A percentile compares a stretch with the other conserved stretches of the same genome.
Evolutionary conservation across 1,284 basidiomycete genomes (phyloP).

Genomic region (Chalciporus sp.): DNA sequence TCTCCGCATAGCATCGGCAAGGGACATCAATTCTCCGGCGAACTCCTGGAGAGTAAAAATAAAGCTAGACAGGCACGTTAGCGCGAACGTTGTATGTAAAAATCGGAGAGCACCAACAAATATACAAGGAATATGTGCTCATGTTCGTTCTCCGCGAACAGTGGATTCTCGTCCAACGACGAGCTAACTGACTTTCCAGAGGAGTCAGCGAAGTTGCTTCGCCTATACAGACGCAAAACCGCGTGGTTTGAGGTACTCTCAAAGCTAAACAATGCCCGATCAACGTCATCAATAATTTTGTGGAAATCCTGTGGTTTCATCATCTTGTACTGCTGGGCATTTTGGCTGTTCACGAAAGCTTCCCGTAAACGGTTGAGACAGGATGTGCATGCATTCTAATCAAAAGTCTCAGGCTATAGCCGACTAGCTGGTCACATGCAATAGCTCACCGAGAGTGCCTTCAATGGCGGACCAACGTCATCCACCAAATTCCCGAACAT

Average conservation of each 20-base stretch:
- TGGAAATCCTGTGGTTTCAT: slow-evolving; percentile 60
- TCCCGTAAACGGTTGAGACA: slow-evolving; percentile 65
- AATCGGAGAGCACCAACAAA: slow-evolving; percentile 60
- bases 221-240: slow-evolving; percentile 73
- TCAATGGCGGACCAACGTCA: slow-evolving; percentile 79
- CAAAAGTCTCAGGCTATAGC: background rate
- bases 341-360: slow-evolving; percentile 53
- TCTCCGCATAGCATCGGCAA: slow-evolving; percentile 80
- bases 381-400: slow-evolving; percentile 58
- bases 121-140: slow-evolving; percentile 86
- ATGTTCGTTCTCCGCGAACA: slow-evolving; percentile 49
- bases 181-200: slow-evolving; percentile 37
- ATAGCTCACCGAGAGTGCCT: slow-evolving; percentile 69
- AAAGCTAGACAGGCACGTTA: slow-evolving; percentile 56
- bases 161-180: slow-evolving; percentile 37
- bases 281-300: slow-evolving; percentile 65
- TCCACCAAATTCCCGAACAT: slow-evolving; percentile 86
- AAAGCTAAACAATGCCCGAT: slow-evolving; percentile 71
- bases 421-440: background rate
- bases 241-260: slow-evolving; percentile 83
- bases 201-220: slow-evolving; percentile 47
- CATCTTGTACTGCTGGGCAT: slow-evolving; percentile 26
- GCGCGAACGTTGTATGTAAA: background rate
- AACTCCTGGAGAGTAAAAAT: slow-evolving; percentile 95
- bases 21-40: slow-evolving; percentile 75